A percentile compares a stretch with the other conserved stretches of the same genome.
phyloP scores from a whole-genome alignment of 805 yeast genomes.

The Lipomyces japonicus region DNA sequence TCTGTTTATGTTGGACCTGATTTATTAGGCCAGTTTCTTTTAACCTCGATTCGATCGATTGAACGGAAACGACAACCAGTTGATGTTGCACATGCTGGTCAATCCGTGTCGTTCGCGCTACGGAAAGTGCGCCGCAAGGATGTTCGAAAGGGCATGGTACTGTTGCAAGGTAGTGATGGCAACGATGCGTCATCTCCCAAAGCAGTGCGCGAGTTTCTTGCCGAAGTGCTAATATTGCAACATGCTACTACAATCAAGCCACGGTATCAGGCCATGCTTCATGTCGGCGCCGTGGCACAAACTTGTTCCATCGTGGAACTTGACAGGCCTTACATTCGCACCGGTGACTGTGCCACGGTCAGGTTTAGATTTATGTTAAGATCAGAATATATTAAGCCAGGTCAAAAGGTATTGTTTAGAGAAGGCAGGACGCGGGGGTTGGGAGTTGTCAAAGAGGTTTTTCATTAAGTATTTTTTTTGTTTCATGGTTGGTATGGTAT shows the following conservation, averaged over 20 bases:
- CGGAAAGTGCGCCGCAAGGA: slow-evolving; percentile 23
- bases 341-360: slow-evolving; percentile 29
- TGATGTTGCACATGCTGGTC: slow-evolving; percentile 27
- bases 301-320: slow-evolving; percentile 26
- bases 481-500: not conserved
- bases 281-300: slow-evolving; percentile 28
- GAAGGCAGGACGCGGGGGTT: slow-evolving; percentile 30
- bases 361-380: slow-evolving; percentile 23
- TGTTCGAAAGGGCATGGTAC: slow-evolving; percentile 29
- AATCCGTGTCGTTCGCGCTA: slow-evolving; percentile 26
- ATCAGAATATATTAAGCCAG: slow-evolving; percentile 24
- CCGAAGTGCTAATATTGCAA: slow-evolving; percentile 28
- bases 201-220: slow-evolving; percentile 24
- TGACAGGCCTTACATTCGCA: slow-evolving; percentile 26
- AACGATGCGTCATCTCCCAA: slow-evolving; percentile 13
- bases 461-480: slow-evolving; percentile 8
- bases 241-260: slow-evolving; percentile 28
- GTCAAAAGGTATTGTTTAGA: slow-evolving; percentile 27
- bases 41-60: slow-evolving; percentile 21
- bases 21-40: slow-evolving; percentile 25
- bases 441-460: slow-evolving; percentile 26
- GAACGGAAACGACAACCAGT: slow-evolving; percentile 29
- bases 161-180: slow-evolving; percentile 6
- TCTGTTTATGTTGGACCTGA: slow-evolving; percentile 28
- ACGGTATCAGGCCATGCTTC: slow-evolving; percentile 29